Evolutionary conservation across 2,329 filamentous ascomycete genomes (phyloP).

Genomic region (Alternaria rosae): DNA sequence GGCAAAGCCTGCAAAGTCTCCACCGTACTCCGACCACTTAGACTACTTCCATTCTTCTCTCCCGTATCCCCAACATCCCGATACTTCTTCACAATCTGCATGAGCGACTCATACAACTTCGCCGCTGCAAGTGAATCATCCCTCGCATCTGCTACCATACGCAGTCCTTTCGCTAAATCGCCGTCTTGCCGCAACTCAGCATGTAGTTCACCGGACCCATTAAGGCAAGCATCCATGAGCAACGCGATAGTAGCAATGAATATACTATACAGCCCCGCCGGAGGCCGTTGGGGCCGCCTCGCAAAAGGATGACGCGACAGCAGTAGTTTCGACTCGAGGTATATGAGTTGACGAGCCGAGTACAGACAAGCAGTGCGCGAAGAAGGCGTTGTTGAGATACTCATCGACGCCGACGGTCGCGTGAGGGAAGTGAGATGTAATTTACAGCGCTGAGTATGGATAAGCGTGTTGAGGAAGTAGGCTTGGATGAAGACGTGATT

Average conservation of each 20-base stretch:
- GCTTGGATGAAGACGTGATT: conserved; percentile 39
- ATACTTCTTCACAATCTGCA: neutral
- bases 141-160: neutral
- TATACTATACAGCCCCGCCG: neutral
- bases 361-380: neutral
- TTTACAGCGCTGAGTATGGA: conserved; percentile 48
- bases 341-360: neutral
- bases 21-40: neutral
- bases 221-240: neutral
- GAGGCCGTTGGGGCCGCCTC: neutral
- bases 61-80: neutral
- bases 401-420: neutral
- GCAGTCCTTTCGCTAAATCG: neutral
- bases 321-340: neutral
- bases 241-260: neutral
- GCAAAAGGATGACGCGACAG: neutral
- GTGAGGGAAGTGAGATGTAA: conserved; percentile 44
- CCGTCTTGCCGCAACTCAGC: neutral
- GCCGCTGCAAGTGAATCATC: neutral
- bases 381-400: neutral
- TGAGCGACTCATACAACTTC: neutral
- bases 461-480: conserved; percentile 46
- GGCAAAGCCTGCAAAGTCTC: neutral
- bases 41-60: neutral
- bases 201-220: neutral